Conservation (phyloP, 2,329 filamentous ascomycete genomes). For the Colletotrichum agaves region DNA sequence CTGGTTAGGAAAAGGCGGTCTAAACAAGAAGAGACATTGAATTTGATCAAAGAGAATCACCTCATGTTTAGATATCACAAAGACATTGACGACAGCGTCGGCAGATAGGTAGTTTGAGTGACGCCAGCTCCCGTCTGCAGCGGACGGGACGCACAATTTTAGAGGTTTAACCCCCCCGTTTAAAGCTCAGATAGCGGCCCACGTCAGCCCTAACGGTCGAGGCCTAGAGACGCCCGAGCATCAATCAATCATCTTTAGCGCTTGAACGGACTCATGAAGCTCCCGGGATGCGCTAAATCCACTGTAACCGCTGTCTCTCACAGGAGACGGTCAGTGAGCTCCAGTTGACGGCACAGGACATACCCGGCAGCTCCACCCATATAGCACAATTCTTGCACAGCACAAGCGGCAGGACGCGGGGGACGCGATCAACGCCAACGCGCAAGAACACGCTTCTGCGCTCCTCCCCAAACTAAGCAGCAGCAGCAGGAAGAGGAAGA, state of each 20-base stretch:
- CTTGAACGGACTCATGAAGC: neutral
- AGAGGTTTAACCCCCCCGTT: conserved; percentile 3
- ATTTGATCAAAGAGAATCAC: neutral
- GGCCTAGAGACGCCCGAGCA: conserved; percentile 15
- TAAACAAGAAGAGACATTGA: neutral
- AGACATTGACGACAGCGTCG: too few relatives aligned
- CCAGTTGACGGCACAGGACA: neutral
- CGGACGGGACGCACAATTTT: neutral
- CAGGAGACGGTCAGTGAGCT: conserved; percentile 5
- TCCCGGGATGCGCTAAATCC: neutral
- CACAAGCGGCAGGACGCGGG: conserved; percentile 7
- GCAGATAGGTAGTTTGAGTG: too few relatives aligned
- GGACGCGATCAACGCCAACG: conserved; percentile 36
- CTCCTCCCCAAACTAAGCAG: neutral
- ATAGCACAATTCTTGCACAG: conserved; percentile 18
- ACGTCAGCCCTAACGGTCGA: conserved; percentile 8
- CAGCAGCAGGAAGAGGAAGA: neutral
- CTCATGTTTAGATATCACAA: too few relatives aligned
- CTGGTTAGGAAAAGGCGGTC: conserved; percentile 28
- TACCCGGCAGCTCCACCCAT: neutral
- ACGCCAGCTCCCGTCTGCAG: neutral
- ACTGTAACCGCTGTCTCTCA: neutral
- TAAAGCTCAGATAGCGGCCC: conserved; percentile 19
- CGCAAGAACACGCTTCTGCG: conserved; percentile 35
- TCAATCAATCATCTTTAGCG: conserved; percentile 9